These are phyloP conservation scores for Discostella pseudostelligera DNA, from an alignment of 108 stramenopile species.

Conservation along the genomic window DNA sequence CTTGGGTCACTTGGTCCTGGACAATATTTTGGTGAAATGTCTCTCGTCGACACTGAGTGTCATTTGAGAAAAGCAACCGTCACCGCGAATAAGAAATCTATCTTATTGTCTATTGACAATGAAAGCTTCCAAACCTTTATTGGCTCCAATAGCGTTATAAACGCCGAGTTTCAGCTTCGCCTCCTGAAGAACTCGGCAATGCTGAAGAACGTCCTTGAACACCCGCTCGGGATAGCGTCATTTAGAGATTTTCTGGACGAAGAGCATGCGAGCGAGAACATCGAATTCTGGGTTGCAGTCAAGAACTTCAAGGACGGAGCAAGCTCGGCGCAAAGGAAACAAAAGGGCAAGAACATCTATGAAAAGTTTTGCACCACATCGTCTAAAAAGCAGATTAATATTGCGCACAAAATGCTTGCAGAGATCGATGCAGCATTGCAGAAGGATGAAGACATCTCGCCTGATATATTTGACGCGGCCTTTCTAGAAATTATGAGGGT, in stretches of 20 bases:
- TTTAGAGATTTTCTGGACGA: slow-evolving; percentile 42
- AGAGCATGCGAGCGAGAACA: slow-evolving; percentile 52
- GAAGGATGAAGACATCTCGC: slow-evolving; percentile 4
- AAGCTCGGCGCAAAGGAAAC: slow-evolving; percentile 9
- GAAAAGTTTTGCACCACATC: slow-evolving; percentile 29
- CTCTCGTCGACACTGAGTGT: slow-evolving; percentile 60
- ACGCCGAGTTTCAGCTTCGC: slow-evolving; percentile 49
- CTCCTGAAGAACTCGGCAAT: slow-evolving; percentile 37
- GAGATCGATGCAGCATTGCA: slow-evolving; percentile 19
- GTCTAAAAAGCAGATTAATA: slow-evolving; percentile 42
- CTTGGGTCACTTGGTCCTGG: slow-evolving; percentile 78
- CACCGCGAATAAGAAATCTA: slow-evolving; percentile 41
- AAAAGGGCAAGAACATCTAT: slow-evolving; percentile 32
- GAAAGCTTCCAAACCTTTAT: slow-evolving; percentile 50
- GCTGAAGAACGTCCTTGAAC: slow-evolving; percentile 42
- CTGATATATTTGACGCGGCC: slow-evolving; percentile 40
- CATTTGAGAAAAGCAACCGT: slow-evolving; percentile 44
- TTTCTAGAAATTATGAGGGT: slow-evolving; percentile 40
- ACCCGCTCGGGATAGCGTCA: slow-evolving; percentile 29
- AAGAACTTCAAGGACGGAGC: slow-evolving; percentile 24
- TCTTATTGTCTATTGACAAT: slow-evolving; percentile 47
- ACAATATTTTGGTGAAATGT: slow-evolving; percentile 86
- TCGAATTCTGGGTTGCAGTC: slow-evolving; percentile 47
- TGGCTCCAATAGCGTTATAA: slow-evolving; percentile 26
- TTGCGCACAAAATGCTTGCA: slow-evolving; percentile 33